Evolutionary conservation across 805 yeast genomes (phyloP).

Genomic region (Candida cerambycidarum): DNA sequence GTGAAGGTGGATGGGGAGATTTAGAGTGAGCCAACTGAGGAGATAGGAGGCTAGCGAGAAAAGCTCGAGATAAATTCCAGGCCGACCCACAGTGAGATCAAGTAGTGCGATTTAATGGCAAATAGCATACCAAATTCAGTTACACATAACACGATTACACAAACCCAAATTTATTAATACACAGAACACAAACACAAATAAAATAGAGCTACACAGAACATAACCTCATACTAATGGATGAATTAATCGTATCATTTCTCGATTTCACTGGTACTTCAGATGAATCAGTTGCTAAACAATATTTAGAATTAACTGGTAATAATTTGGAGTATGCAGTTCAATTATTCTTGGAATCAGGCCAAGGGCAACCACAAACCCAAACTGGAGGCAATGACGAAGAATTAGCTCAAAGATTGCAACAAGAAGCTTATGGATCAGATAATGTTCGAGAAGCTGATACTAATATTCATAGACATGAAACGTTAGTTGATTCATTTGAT

Average conservation of each 20-base stretch:
- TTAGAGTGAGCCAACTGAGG: too few species aligned
- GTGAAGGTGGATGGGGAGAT: too few species aligned
- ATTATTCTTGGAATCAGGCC: slow-evolving; percentile 63
- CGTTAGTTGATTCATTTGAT: slow-evolving; percentile 52
- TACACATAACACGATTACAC: too few species aligned
- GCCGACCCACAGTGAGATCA: too few species aligned
- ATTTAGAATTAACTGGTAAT: slow-evolving; percentile 73
- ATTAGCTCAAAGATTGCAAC: slow-evolving; percentile 61
- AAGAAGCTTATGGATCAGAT: slow-evolving; percentile 52
- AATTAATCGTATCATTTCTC: slow-evolving; percentile 62
- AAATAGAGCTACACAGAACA: neutral
- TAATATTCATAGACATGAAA: slow-evolving; percentile 76
- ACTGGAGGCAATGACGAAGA: slow-evolving; percentile 40
- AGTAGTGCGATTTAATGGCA: too few species aligned
- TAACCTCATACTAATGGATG: slow-evolving; percentile 1
- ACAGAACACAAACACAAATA: too few species aligned
- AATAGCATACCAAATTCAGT: too few species aligned
- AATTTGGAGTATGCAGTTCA: slow-evolving; percentile 83
- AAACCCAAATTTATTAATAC: too few species aligned
- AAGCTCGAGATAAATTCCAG: too few species aligned
- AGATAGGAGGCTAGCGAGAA: too few species aligned
- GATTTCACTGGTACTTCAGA: slow-evolving; percentile 80
- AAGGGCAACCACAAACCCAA: neutral
- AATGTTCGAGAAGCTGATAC: slow-evolving; percentile 59
- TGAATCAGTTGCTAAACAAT: slow-evolving; percentile 66